A percentile compares a stretch with the other conserved stretches of the same genome.
phyloP scores from a whole-genome alignment of 176 grass and related monocot species.

The Musa schizocarpa region DNA sequence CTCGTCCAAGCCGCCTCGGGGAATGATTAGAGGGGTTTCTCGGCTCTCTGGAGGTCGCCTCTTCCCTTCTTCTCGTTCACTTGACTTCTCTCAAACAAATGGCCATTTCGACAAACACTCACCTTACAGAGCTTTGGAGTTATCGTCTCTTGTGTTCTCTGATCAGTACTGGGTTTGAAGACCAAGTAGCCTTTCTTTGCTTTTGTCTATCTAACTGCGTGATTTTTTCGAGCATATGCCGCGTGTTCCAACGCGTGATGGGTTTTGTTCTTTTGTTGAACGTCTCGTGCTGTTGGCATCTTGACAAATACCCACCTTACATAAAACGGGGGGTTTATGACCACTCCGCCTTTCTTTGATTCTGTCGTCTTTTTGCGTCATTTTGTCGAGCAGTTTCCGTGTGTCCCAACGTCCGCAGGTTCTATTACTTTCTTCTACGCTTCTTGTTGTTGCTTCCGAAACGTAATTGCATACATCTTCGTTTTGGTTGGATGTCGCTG shows the following conservation, averaged over 20 bases:
- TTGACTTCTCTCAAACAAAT: neutral
- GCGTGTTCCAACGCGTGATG: no score
- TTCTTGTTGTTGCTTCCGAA: neutral
- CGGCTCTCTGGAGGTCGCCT: neutral
- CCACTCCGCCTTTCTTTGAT: no score
- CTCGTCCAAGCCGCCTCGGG: constrained; percentile 6
- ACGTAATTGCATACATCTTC: neutral
- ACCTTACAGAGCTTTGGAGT: constrained; percentile 4
- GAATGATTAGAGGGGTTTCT: constrained; percentile 14
- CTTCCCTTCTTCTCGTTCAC: neutral
- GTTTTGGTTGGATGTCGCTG: no score
- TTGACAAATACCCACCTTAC: no score
- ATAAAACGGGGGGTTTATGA: neutral
- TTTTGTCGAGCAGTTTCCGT: constrained; percentile 2
- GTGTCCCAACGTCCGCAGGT: no score
- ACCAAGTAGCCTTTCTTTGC: neutral
- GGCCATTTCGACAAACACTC: neutral
- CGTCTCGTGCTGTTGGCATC: no score
- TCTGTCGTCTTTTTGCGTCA: neutral
- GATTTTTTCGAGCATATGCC: no score
- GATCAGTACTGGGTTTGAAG: neutral
- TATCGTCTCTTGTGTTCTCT: neutral
- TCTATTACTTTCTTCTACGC: neutral
- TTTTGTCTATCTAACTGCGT: no score
- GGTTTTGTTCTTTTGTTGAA: no score